Evolutionary conservation across 1,284 basidiomycete genomes (phyloP), one percentile per base, ranked within the genome.

Genomic region (Meripilus lineatus): DNA sequence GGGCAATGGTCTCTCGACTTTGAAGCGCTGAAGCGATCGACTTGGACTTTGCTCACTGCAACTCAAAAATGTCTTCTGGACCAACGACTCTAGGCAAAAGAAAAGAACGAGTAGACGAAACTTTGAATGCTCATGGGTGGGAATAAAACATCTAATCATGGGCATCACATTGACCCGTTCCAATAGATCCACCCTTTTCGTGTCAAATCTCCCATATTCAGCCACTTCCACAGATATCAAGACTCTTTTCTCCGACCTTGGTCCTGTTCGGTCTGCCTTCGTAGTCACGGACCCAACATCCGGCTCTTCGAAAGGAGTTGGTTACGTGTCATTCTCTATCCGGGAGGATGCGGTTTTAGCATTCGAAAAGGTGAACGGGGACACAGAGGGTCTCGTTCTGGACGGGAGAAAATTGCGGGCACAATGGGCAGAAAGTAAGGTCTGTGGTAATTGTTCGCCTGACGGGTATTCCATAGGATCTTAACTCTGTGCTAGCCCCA

Each of bases 181-280:
- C n/a, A n/a, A 10, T 14, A 83, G 84, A 32, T 78, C 81, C 15
- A 89, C 84, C 0, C 63, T 90, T 32, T 90, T 90, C 58, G 79
- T 91, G 34, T 89, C 86, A 8, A 89, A 89, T 65, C 67, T 97
- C 15, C 91, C 93, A 1, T 94, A 91, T 59, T 81, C 83, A 21
- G 91, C 88, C 36, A 98, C 94, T 5, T 89, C 89, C 3, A 86
- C 84, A 45, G 93, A 97, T 65, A 70, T 99, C 28, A 78, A 90
- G 57, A 93, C 93, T 0, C 77, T 94, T 39, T 97, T 98, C 70
- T 97, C 94, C 13, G 92, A 94, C 62, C 80, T 97, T 50, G 96
- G 93, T 2, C 96, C 95, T 10, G 84, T 99, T 17, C 80, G 93
- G 37, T 86, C 89, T 28, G 95, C 93, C 0, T 99, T 99, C 60